Evolutionary conservation across 176 grass and related monocot species (phyloP).

Genomic region (Puya raimondii): DNA sequence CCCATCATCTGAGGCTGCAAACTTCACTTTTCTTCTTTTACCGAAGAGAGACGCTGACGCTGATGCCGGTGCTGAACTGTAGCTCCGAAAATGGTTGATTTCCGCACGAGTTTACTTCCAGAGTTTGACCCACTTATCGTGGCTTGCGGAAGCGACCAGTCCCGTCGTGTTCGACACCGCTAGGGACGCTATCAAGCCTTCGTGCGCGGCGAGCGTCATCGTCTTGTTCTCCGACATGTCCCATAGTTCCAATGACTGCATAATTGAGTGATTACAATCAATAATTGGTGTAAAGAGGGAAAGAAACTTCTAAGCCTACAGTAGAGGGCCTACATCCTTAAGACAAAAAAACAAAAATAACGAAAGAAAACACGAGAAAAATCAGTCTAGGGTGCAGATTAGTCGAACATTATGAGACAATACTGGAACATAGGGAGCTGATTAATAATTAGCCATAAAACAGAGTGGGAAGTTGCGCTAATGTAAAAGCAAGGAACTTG

Average conservation of each 20-base stretch:
- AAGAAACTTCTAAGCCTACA: too few species aligned
- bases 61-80: background rate
- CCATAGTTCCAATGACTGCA: constrained; percentile 97
- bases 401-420: too few species aligned
- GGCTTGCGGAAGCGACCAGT: constrained; percentile 79
- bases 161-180: constrained; percentile 69
- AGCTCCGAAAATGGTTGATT: background rate
- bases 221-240: constrained; percentile 71
- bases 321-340: too few species aligned
- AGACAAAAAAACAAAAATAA: too few species aligned
- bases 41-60: background rate
- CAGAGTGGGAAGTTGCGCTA: background rate
- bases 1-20: background rate
- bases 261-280: background rate
- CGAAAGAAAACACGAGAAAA: too few species aligned
- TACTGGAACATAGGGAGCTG: too few species aligned
- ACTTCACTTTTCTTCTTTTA: background rate
- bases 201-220: constrained; percentile 66
- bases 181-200: constrained; percentile 65
- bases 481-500: constrained; percentile 22
- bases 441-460: background rate
- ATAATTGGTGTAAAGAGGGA: background rate
- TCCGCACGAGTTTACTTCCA: constrained; percentile 57
- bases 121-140: constrained; percentile 80
- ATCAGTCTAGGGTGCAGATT: too few species aligned